phyloP scores from a whole-genome alignment of 108 stramenopile species.

The Nitzschia sp. region DNA sequence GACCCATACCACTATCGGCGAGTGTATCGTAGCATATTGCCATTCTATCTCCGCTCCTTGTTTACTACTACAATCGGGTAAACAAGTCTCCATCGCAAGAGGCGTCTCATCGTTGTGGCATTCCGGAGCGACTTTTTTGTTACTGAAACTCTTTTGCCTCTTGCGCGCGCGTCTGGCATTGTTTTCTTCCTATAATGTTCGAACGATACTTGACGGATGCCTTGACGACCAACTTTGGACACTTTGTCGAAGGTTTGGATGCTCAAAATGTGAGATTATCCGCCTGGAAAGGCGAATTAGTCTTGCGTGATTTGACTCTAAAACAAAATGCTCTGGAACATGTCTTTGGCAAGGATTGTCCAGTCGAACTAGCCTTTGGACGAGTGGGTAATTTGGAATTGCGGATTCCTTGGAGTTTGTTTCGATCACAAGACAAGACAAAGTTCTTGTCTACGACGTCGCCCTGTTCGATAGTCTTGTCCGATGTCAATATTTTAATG shows the following conservation, averaged over 20 bases:
- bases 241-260: slow-evolving; percentile 65
- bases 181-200: too few relatives aligned
- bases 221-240: slow-evolving; percentile 64
- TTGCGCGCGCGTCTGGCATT: too few relatives aligned
- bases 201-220: slow-evolving; percentile 67
- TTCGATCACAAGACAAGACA: slow-evolving; percentile 31
- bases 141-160: too few relatives aligned
- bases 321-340: slow-evolving; percentile 52
- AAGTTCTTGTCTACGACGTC: background rate
- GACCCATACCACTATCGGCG: too few relatives aligned
- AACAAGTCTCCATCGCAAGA: too few relatives aligned
- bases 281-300: slow-evolving; percentile 72
- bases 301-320: slow-evolving; percentile 54
- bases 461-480: slow-evolving; percentile 55
- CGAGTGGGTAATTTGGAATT: slow-evolving; percentile 61
- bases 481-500: slow-evolving; percentile 72
- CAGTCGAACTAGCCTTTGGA: slow-evolving; percentile 65
- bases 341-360: slow-evolving; percentile 35
- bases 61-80: too few relatives aligned
- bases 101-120: too few relatives aligned
- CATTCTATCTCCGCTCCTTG: too few relatives aligned
- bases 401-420: slow-evolving; percentile 64
- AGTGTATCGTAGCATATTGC: too few relatives aligned
- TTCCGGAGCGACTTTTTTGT: too few relatives aligned
- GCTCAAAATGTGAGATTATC: slow-evolving; percentile 55